phyloP scores from a whole-genome alignment of 177 flowering plant species.

The Tripterygium wilfordii region DNA sequence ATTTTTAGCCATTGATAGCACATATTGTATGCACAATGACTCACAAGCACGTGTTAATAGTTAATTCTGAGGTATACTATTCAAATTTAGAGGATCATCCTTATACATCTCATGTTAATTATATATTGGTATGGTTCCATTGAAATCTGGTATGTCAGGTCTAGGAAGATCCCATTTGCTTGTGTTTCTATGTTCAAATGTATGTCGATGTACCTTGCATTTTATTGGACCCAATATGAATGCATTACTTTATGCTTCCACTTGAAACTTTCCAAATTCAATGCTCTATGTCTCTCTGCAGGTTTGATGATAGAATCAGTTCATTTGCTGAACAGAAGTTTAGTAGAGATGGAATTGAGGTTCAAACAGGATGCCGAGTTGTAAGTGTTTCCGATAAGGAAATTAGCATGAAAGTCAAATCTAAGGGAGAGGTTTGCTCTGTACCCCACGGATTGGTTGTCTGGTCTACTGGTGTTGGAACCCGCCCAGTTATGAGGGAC shows the following conservation, averaged over 20 bases:
- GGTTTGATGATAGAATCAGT: constrained; percentile 82
- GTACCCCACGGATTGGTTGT: constrained; percentile 73
- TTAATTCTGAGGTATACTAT: too few relatives aligned
- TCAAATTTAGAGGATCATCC: too few relatives aligned
- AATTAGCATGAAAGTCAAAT: constrained; percentile 41
- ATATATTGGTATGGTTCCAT: too few relatives aligned
- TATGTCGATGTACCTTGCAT: too few relatives aligned
- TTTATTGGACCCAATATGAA: too few relatives aligned
- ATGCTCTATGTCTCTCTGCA: constrained; percentile 15
- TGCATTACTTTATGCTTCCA: not conserved
- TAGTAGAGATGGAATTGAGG: constrained; percentile 70
- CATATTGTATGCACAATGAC: too few relatives aligned
- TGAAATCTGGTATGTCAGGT: too few relatives aligned
- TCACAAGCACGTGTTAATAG: too few relatives aligned
- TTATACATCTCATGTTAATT: too few relatives aligned
- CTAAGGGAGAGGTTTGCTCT: constrained; percentile 31
- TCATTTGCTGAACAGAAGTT: constrained; percentile 76
- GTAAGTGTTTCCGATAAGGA: constrained; percentile 55
- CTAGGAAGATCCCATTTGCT: too few relatives aligned
- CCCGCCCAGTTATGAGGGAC: constrained; percentile 64
- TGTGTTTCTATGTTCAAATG: too few relatives aligned
- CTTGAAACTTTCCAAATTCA: not conserved
- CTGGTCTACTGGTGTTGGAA: constrained; percentile 84
- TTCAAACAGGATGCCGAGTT: constrained; percentile 61
- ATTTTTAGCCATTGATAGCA: too few relatives aligned